Base-by-base conservation (phyloP, 2,329 filamentous ascomycete species). In the Fusarium napiforme region DNA sequence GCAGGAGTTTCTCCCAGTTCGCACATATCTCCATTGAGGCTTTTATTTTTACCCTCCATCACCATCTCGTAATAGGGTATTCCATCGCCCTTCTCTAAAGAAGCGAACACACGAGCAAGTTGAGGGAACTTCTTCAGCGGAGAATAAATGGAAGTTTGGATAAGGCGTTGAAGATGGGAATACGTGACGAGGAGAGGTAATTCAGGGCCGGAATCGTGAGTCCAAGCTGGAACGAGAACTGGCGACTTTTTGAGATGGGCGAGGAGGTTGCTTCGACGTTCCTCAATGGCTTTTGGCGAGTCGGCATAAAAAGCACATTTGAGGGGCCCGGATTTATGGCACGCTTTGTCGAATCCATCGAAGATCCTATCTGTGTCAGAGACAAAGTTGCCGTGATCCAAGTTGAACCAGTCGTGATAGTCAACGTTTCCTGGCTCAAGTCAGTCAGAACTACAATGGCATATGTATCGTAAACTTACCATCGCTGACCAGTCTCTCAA, bases 281-380 rank as follows among this genome's bases (percentile, higher is more conserved):
- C 52, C 46, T 84, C 78, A 60, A 88, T 83, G n/a, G 79, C 79
- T 0, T 73, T 72, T 0, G 85, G 79, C 1, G 81, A 79, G 2
- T 76, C 50, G 2, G 80, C 81, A 69, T 83, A 82, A 47, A 90
- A 82, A 3, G 82, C 82, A 62, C 87, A 90, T 11, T 78, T 82
- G 2, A 80, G 67, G 0, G 87, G 87, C 0, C 87, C 87, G 23
- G 85, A 88, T 46, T 83, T 79, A 74, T 86, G 84, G 75, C 90
- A 92, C 45, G 85, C 84, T 23, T 82, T 79, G 73, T 87, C 89
- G 64, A 91, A 90, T 23, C 81, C 84, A 3, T 83, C 79, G 73
- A 90, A 84, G 10, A 87, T 84, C 58, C 84, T 82, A 76, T 91
- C 89, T 19, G 87, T 85, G 73, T 91, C 86, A n/a, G 81, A 81